Base-by-base conservation (phyloP, 164 flowering plant species). In the Aristolochia fimbriata region DNA sequence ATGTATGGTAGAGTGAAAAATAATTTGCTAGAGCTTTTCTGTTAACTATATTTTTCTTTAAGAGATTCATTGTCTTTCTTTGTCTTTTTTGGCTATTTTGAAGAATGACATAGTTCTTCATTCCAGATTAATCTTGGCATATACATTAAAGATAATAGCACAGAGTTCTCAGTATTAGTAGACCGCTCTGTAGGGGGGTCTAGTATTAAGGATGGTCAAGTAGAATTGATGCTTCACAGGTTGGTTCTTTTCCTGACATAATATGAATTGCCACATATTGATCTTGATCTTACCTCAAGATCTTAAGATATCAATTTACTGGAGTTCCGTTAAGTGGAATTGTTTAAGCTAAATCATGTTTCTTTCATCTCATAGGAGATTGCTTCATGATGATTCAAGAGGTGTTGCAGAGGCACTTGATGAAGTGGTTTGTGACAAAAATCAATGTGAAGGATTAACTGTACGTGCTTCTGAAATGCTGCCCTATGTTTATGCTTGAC, bases 151-250 rank as follows among this genome's bases (percentile, higher is more conserved):
- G 97, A 85, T 72, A 69, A 60, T 24, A 61, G 23, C 19, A 75
- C 58, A 46, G 96, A 93, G 68, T 70, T 93, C 52, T 90, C 99
- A 21, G 82, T 88, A 46, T 71, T 93, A 81, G 96, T 93, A 33
- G 97, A 93, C 67, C 85, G 99, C 10, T 69, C 97, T 47, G 62
- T 88, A 59, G 97, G 99, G 60, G 99, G 97, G 63, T 77, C 97
- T 61, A 88, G 99, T 73, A 16, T 85, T 64, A 62, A 63, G 63
- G 95, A 90, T 80, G 97, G 97, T 51, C 88, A 88, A 70, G 62
- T 88, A 64, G 99, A 93, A 76, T 68, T 93, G 62, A 88, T 93
- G 97, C 88, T 88, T 58, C 99, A 93, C 62, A 85, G 99, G 97
- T 86, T 51, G 63, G 58, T 19, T 61, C 19, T 49, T 41, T 6